Evolutionary conservation across 2,329 filamentous ascomycete genomes (phyloP), one percentile per base, ranked within the genome.

Genomic region (Aureobasidium subglaciale): DNA sequence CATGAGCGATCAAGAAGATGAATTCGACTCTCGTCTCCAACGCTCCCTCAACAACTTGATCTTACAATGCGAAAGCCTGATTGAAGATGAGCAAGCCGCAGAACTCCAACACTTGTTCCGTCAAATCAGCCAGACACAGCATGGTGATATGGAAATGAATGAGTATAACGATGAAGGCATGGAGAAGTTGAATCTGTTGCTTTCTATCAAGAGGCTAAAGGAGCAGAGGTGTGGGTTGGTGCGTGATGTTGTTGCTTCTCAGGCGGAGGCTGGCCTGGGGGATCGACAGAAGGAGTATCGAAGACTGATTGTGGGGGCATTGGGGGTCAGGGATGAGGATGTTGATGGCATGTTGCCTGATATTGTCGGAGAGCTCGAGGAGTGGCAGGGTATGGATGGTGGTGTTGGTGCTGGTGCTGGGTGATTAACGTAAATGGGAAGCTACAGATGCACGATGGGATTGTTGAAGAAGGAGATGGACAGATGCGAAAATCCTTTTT

Each of bases 251-350:
- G 82, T 88, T 37, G 78, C 83, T 49, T 85, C 85, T 11, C 74
- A 88, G 42, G 81, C 81, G 41, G 78, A 84, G 59, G 84, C 87
- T 10, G 87, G 87, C 38, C 83, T 85, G 34, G 83, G 85, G 32
- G 85, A 88, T 68, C 84, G 84, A 66, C 87, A 87, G 61, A 84
- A 85, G 62, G 83, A 85, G 67, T 92, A 91, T 68, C 79, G 86
- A 59, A 79, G 79, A 55, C 75, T 90, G 27, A 80, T 90, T 29
- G 81, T 81, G 58, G 80, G 80, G 58, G 88, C 87, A 58, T 73
- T 90, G 25, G 84, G 85, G 24, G 78, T 84, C 15, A 78, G 81
- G 61, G 85, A 87, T 56, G 84, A 87, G 61, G 84, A 82, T 60
- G 78, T 90, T 32, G 86, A 90, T 67, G 75, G 77, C 41, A 84